phyloP scores from a whole-genome alignment of 2,329 filamentous ascomycete genomes.

The Diaporthe helianthi region DNA sequence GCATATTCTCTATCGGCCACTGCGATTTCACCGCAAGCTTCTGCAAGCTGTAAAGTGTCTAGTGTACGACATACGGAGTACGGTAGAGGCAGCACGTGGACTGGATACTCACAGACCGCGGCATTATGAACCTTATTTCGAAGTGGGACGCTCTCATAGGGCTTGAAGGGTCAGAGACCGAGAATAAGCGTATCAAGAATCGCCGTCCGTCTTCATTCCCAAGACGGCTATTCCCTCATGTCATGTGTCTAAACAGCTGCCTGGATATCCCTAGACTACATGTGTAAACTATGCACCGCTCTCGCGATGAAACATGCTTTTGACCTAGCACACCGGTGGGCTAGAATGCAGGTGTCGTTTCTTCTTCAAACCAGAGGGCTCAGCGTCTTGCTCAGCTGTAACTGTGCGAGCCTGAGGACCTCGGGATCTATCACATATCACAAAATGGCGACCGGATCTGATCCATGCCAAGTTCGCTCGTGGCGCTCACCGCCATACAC shows the following conservation, averaged over 20 bases:
- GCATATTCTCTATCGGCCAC: slow-evolving; percentile 1
- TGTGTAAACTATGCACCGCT: not conserved
- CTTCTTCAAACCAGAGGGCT: slow-evolving; percentile 17
- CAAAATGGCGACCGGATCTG: slow-evolving; percentile 9
- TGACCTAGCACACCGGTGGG: slow-evolving; percentile 5
- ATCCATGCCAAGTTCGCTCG: slow-evolving; percentile 5
- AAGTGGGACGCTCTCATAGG: not conserved
- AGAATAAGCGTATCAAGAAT: not conserved
- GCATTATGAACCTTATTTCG: slow-evolving; percentile 14
- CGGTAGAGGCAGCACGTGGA: slow-evolving; percentile 16
- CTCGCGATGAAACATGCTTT: slow-evolving; percentile 16
- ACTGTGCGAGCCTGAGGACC: slow-evolving; percentile 5
- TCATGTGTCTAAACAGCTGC: not conserved
- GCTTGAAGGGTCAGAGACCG: not conserved
- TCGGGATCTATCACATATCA: slow-evolving; percentile 20
- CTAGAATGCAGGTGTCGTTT: not conserved
- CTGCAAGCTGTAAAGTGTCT: not conserved
- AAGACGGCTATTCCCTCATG: not conserved
- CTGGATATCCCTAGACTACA: not conserved
- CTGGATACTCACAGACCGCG: not conserved
- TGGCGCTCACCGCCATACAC: slow-evolving; percentile 24
- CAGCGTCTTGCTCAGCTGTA: not conserved
- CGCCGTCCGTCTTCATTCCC: not conserved
- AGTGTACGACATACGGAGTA: slow-evolving; percentile 1
- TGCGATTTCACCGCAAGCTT: not conserved